A percentile compares a stretch with the other conserved stretches of the same genome.
Conservation (phyloP, 352 stramenopile species). For the Phytophthora rubi region DNA sequence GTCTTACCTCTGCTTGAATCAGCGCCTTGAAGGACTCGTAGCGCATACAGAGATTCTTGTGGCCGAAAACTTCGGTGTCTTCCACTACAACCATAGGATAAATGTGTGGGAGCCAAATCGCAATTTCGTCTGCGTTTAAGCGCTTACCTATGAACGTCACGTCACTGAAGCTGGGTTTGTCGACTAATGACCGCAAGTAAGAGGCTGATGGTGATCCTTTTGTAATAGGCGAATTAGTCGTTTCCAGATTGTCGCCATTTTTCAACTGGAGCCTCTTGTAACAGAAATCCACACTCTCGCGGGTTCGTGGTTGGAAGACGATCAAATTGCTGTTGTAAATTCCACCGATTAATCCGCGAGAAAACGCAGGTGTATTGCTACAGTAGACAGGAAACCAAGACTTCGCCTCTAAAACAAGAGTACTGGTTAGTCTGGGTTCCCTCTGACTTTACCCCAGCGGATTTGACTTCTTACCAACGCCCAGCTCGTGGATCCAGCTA, state of each 20-base stretch:
- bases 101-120: not conserved
- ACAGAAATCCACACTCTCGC: not conserved
- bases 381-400: not conserved
- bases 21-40: not conserved
- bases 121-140: not conserved
- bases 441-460: not conserved
- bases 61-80: not conserved
- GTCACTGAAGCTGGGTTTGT: not conserved
- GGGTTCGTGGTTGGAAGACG: not conserved
- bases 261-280: not conserved
- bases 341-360: not conserved
- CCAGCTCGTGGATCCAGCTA: not conserved
- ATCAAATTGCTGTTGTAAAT: not conserved
- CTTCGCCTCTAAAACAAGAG: not conserved
- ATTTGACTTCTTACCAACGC: not conserved
- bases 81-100: not conserved
- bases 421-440: not conserved
- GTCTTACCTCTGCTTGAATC: not conserved
- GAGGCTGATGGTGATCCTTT: not conserved
- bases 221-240: not conserved
- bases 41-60: not conserved
- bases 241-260: not conserved
- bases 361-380: not conserved
- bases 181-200: not conserved
- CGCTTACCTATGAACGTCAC: not conserved